Evolutionary conservation across 805 yeast species (phyloP).

Genomic region (Hanseniaspora clermontiae): DNA sequence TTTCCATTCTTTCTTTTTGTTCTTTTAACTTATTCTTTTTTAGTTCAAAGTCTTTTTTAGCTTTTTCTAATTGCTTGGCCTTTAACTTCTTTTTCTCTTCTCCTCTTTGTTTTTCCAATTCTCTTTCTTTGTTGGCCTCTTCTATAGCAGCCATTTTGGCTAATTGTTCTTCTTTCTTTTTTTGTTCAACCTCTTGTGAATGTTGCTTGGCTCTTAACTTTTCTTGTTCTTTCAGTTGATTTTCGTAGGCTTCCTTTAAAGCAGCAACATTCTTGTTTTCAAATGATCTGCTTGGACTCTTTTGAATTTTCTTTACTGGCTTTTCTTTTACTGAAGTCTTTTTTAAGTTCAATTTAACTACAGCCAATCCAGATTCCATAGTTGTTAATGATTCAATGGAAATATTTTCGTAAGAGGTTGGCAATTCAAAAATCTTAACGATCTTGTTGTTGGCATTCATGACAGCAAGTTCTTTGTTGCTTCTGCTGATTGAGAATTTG

Average conservation of each 20-base stretch:
- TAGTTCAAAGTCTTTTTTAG: conserved; percentile 2
- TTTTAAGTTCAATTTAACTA: background rate
- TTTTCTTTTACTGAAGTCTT: background rate
- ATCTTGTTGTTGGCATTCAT: background rate
- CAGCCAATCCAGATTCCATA: conserved; percentile 10
- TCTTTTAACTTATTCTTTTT: conserved; percentile 1
- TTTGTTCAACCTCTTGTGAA: background rate
- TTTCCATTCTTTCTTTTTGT: conserved; percentile 12
- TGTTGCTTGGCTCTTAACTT: background rate
- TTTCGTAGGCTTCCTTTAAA: conserved; percentile 1
- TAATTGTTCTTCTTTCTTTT: background rate
- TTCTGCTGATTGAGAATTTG: conserved; percentile 7
- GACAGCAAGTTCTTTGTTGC: conserved; percentile 2
- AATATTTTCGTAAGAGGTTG: conserved; percentile 3
- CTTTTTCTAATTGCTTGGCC: conserved; percentile 7
- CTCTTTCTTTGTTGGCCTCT: background rate
- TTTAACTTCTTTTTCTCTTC: background rate
- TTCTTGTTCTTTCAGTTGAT: background rate
- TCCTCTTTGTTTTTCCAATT: background rate
- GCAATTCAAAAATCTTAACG: conserved; percentile 13
- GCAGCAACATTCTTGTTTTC: background rate
- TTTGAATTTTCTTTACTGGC: background rate
- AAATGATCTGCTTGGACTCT: background rate
- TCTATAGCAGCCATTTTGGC: background rate
- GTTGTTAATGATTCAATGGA: conserved; percentile 4